A percentile compares a stretch with the other conserved stretches of the same genome.
Evolutionary conservation across 2,329 filamentous ascomycete species (phyloP).

Genomic region (Aureobasidium lini): DNA sequence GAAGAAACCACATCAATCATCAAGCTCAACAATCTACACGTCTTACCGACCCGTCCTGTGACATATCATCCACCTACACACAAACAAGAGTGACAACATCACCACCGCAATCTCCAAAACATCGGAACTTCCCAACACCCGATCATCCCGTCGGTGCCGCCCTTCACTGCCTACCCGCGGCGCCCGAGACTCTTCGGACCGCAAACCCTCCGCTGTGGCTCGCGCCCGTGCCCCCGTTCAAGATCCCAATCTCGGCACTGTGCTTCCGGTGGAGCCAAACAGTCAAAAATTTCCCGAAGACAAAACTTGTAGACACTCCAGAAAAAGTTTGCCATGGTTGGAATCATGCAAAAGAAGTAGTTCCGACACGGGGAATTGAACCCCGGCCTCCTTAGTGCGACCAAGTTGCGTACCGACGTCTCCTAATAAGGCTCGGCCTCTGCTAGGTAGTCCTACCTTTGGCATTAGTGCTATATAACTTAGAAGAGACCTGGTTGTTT

Average conservation of each 20-base stretch:
- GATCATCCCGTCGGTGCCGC: background rate
- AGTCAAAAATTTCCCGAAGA: background rate
- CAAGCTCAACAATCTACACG: background rate
- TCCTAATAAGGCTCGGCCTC: too few relatives aligned
- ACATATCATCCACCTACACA: background rate
- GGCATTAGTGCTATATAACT: too few relatives aligned
- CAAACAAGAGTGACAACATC: background rate
- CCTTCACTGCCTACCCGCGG: background rate
- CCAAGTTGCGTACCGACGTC: too few relatives aligned
- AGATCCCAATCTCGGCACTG: background rate
- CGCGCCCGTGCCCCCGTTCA: background rate
- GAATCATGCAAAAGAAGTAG: background rate
- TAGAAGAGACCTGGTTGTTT: background rate
- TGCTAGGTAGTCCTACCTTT: too few relatives aligned
- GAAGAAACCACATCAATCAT: background rate
- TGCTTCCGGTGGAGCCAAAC: background rate
- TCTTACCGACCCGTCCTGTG: background rate
- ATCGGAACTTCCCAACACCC: background rate
- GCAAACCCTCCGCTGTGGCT: background rate
- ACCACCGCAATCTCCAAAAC: background rate
- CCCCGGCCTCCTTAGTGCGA: constrained; percentile 13
- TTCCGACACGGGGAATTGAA: constrained; percentile 15
- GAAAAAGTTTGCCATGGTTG: background rate
- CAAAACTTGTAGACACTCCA: background rate
- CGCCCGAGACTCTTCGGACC: background rate